A percentile compares a stretch with the other conserved stretches of the same genome.
phyloP scores from a whole-genome alignment of 495 filamentous ascomycete genomes.

The Neurospora hispaniola region DNA sequence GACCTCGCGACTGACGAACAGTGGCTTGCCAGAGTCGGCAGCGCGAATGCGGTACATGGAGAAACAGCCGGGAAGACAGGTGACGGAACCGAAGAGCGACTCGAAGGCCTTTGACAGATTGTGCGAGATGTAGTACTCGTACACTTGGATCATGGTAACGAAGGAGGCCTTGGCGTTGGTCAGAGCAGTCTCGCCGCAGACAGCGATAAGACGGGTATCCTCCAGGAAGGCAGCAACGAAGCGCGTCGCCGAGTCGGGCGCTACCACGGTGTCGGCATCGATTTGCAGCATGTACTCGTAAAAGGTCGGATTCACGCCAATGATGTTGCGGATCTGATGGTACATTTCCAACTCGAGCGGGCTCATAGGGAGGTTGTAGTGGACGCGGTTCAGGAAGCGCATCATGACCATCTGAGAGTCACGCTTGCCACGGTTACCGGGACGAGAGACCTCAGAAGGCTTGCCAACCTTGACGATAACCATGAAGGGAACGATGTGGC shows the following conservation, averaged over 20 bases:
- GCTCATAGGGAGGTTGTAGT: conserved; percentile 93
- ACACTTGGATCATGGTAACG: conserved; percentile 98
- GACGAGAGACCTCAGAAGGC: conserved; percentile 89
- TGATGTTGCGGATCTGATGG: conserved; percentile 97
- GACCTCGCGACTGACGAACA: conserved; percentile 89
- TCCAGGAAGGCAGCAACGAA: conserved; percentile 86
- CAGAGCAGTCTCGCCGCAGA: conserved; percentile 90
- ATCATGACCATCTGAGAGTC: conserved; percentile 98
- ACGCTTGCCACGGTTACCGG: conserved; percentile 97
- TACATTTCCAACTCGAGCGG: conserved; percentile 97
- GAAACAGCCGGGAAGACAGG: conserved; percentile 96
- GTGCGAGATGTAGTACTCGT: conserved; percentile 99
- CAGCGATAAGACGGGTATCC: conserved; percentile 82
- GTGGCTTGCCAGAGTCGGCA: conserved; percentile 83
- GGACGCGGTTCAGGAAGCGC: conserved; percentile 96
- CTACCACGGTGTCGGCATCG: conserved; percentile 94
- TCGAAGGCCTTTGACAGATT: conserved; percentile 98
- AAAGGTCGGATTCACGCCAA: conserved; percentile 95
- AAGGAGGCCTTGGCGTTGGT: conserved; percentile 88
- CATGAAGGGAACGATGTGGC: conserved; percentile 95
- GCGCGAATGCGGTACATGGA: conserved; percentile 96
- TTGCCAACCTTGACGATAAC: conserved; percentile 97
- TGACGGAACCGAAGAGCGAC: conserved; percentile 92
- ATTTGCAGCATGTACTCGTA: conserved; percentile 97
- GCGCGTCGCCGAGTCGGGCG: conserved; percentile 79